Percentiles rank a stretch among this genome's conserved stretches.
Conservation (phyloP, 139 green algal species). For the Tetradesmus obliquus region DNA sequence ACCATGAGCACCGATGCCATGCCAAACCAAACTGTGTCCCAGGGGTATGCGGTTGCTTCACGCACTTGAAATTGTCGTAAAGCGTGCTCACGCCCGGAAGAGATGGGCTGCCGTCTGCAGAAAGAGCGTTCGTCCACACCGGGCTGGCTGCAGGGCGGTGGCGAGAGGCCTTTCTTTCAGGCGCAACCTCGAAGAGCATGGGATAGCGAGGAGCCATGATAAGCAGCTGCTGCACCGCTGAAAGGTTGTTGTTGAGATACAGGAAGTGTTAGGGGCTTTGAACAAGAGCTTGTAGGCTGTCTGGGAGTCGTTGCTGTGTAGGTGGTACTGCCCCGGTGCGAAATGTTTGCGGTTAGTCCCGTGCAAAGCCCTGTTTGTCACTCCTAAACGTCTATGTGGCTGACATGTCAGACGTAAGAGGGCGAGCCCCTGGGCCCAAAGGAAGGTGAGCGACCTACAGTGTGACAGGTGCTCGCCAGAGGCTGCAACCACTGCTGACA, state of each 20-base stretch:
- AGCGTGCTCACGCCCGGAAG: conserved; percentile 68
- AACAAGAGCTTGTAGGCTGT: too few species aligned
- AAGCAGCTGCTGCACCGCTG: neutral
- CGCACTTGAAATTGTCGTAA: conserved; percentile 70
- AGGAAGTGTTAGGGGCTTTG: too few species aligned
- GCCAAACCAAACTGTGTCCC: neutral
- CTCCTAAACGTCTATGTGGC: too few species aligned
- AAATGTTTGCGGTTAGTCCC: too few species aligned
- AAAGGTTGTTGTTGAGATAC: too few species aligned
- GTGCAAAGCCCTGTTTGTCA: too few species aligned
- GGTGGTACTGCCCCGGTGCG: too few species aligned
- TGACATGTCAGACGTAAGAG: neutral
- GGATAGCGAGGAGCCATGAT: conserved; percentile 25
- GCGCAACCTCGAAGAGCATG: conserved; percentile 19
- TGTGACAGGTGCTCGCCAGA: neutral
- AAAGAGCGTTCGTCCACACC: conserved; percentile 51
- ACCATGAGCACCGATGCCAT: neutral
- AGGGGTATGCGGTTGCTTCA: neutral
- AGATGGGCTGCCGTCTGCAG: conserved; percentile 59
- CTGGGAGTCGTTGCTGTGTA: too few species aligned
- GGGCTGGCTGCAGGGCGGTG: conserved; percentile 23
- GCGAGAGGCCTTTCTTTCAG: neutral
- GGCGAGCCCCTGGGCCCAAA: neutral
- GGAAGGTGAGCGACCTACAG: neutral
- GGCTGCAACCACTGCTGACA: neutral